A percentile compares a stretch with the other conserved stretches of the same genome.
phyloP scores from a whole-genome alignment of 331 rosid genomes.

The Rhamnella rubrinervis region DNA sequence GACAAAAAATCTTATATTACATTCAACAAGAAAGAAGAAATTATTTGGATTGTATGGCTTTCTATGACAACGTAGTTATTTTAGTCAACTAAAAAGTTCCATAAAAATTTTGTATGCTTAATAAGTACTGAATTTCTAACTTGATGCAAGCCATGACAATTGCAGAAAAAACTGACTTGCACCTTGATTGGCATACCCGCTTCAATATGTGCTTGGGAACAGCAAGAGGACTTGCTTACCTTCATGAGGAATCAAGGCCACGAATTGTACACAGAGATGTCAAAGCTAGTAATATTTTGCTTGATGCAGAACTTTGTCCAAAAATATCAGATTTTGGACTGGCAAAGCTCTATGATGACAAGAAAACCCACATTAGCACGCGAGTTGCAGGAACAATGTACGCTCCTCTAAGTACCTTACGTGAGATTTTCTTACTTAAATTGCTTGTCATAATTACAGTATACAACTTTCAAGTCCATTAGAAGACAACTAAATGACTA shows the following conservation, averaged over 20 bases:
- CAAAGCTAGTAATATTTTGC: constrained; percentile 35
- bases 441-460: background rate
- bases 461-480: background rate
- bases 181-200: constrained; percentile 29
- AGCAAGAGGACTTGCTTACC: constrained; percentile 35
- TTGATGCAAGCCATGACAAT: background rate
- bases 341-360: constrained; percentile 33
- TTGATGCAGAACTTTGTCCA: constrained; percentile 20
- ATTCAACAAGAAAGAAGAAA: background rate
- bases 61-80: no score
- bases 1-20: background rate
- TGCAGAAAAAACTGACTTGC: constrained; percentile 16
- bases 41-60: no score
- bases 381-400: constrained; percentile 36
- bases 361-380: constrained; percentile 34
- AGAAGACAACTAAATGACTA: background rate
- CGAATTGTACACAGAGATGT: constrained; percentile 31
- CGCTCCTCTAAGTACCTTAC: constrained; percentile 1
- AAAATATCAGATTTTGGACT: constrained; percentile 35
- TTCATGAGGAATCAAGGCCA: constrained; percentile 32
- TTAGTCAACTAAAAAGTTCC: no score
- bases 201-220: constrained; percentile 30
- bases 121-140: background rate
- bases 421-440: background rate
- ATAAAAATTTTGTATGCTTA: background rate